A percentile compares a stretch with the other conserved stretches of the same genome.
Evolutionary conservation across 257 asterid species (phyloP).

Genomic region (Jacaranda copaia): DNA sequence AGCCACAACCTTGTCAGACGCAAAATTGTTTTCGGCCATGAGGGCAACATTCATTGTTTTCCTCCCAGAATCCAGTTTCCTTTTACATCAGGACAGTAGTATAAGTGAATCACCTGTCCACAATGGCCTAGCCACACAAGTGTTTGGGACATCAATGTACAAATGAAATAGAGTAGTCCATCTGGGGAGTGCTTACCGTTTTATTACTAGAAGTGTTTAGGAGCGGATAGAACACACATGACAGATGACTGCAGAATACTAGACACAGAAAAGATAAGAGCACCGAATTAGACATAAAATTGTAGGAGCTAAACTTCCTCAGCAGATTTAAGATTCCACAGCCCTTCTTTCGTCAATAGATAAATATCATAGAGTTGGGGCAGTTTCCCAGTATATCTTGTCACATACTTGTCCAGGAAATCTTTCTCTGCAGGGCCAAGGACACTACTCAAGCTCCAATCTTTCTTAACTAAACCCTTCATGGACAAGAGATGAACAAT

Average conservation of each 20-base stretch:
- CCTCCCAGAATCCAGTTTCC: slow-evolving; percentile 78
- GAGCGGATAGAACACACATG: no score
- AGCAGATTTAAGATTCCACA: no score
- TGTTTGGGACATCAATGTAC: no score
- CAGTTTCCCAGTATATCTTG: slow-evolving; percentile 20
- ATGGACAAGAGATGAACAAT: slow-evolving; percentile 37
- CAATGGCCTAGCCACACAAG: no score
- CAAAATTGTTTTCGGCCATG: slow-evolving; percentile 68
- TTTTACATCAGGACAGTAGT: not conserved
- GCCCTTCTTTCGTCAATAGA: not conserved
- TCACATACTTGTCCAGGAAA: slow-evolving; percentile 38
- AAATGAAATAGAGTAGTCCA: no score
- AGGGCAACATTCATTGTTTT: slow-evolving; percentile 63
- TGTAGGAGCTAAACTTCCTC: no score
- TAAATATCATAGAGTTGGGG: slow-evolving; percentile 37
- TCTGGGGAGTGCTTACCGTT: no score
- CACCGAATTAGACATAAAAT: no score
- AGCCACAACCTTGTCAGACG: slow-evolving; percentile 57
- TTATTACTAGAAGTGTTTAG: no score
- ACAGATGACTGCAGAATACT: no score
- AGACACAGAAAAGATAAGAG: no score
- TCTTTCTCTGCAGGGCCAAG: slow-evolving; percentile 1
- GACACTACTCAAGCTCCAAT: slow-evolving; percentile 24
- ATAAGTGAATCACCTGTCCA: no score
- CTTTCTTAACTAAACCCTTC: slow-evolving; percentile 41